Evolutionary conservation across 2,329 filamentous ascomycete genomes (phyloP).

Genomic region (Rhynchosporium agropyri): DNA sequence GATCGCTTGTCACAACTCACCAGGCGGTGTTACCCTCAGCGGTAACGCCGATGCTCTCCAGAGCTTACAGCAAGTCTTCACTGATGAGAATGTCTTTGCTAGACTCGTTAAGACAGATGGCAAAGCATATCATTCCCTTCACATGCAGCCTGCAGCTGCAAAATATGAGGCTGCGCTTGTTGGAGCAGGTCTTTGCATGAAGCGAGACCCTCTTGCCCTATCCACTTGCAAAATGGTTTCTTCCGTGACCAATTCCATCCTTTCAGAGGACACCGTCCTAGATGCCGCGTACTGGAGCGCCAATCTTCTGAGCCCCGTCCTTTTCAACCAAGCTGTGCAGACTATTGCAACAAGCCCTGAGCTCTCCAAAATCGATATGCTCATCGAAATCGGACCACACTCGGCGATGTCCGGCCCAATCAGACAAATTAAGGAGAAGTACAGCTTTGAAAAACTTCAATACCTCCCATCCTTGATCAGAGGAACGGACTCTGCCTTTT

Average conservation of each 20-base stretch:
- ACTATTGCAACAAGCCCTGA: no score
- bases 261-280: no score
- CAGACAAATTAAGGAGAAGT: constrained; percentile 19
- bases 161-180: background rate
- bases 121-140: constrained; percentile 5
- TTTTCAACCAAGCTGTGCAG: no score
- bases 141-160: background rate
- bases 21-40: constrained; percentile 29
- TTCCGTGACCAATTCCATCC: no score
- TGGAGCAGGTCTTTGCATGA: background rate
- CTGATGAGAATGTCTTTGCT: background rate
- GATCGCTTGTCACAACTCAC: constrained; percentile 36
- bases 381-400: constrained; percentile 34
- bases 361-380: background rate
- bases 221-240: no score
- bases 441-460: background rate
- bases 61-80: background rate
- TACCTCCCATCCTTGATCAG: constrained; percentile 24
- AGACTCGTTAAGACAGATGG: background rate
- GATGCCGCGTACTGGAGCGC: no score
- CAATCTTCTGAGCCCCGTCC: no score
- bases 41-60: constrained; percentile 18
- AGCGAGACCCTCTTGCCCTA: no score
- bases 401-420: constrained; percentile 28
- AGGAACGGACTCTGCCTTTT: constrained; percentile 9